Evolutionary conservation across 1,139 yeast genomes (phyloP).

Genomic region (Arxiozyma bovina): DNA sequence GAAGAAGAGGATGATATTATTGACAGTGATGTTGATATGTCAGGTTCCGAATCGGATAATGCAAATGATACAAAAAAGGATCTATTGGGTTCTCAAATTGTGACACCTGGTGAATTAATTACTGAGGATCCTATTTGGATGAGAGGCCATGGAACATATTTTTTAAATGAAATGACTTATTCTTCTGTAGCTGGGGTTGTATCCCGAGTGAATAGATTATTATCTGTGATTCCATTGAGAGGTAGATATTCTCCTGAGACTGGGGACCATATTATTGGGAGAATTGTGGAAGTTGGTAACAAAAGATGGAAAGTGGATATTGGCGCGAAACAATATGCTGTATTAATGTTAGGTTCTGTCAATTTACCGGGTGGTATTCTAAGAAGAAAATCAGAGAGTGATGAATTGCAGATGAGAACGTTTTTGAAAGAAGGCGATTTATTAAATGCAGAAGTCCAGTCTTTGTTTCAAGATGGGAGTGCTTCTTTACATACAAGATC

Average conservation of each 20-base stretch:
- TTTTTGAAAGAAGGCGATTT: constrained; percentile 96
- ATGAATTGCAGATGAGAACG: constrained; percentile 91
- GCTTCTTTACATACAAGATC: constrained; percentile 95
- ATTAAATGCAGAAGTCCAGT: constrained; percentile 91
- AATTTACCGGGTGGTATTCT: constrained; percentile 95
- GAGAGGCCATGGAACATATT: constrained; percentile 97
- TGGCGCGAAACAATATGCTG: constrained; percentile 88
- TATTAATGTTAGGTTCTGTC: constrained; percentile 87
- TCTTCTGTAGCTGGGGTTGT: constrained; percentile 92
- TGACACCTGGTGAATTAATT: constrained; percentile 95
- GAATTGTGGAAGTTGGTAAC: constrained; percentile 89
- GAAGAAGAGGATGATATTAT: constrained; percentile 8
- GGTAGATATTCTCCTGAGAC: constrained; percentile 90
- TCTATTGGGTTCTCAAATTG: constrained; percentile 36
- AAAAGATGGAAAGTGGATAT: constrained; percentile 96
- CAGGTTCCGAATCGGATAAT: constrained; percentile 15
- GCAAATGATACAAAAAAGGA: constrained; percentile 18
- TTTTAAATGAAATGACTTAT: constrained; percentile 57
- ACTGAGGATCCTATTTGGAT: constrained; percentile 96
- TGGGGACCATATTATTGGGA: constrained; percentile 91
- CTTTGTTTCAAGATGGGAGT: constrained; percentile 78
- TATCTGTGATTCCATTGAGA: constrained; percentile 77
- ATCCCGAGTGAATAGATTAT: constrained; percentile 72
- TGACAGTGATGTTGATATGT: constrained; percentile 8
- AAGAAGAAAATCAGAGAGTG: constrained; percentile 87